Base-by-base conservation (phyloP, 2,329 filamentous ascomycete genomes). In the Neophaeococcomyces aloes region DNA sequence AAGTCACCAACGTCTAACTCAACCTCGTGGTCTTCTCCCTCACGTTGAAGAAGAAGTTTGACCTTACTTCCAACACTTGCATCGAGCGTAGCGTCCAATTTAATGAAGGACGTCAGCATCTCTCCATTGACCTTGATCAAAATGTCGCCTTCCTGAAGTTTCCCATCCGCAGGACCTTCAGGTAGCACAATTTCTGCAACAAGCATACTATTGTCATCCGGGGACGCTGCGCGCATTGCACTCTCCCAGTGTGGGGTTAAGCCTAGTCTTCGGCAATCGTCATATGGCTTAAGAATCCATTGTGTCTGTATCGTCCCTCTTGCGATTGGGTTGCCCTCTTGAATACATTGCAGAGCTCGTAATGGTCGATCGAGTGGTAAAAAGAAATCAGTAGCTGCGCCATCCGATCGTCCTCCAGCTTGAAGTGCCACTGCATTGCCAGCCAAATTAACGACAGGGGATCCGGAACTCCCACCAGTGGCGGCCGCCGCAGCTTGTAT, bases 281-380 rank as follows among this genome's bases (percentile, higher is more conserved):
- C 93, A 56, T 98, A 98, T 0, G 91, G 86, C 64, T 96, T 96
- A 49, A 98, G 75, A 42, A 96, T 75, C 75, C 93, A 98, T 61
- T 98, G 91, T 50, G 86, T 94, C 65, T 98, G 91, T 38, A 98
- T 94, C n/a, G 91, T 94, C 37, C 91, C 91, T 55, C 91, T 76
- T n/a, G 81, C 79, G 41, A 98, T 81, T 2, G 75, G 75, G 54
- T 80, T 75, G 27, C 78, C 80, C 52, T 81, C 72, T 59, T 83
- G 86, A 44, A 98, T 81, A 57, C 87, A 93, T 59, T 86, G 76
- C 43, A 98, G 71, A 1, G 91, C 91, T 50, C 91, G 79, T 31
- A 89, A 66, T 1, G 93, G 91, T 45, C 91, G 81, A 61, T 98
- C 89, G 11, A 98, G 72, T 1, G 91, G 91, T 4, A 98, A 70